Evolutionary conservation across 2,329 filamentous ascomycete genomes (phyloP), one percentile per base, ranked within the genome.

Genomic region (Colletotrichum truncatum): DNA sequence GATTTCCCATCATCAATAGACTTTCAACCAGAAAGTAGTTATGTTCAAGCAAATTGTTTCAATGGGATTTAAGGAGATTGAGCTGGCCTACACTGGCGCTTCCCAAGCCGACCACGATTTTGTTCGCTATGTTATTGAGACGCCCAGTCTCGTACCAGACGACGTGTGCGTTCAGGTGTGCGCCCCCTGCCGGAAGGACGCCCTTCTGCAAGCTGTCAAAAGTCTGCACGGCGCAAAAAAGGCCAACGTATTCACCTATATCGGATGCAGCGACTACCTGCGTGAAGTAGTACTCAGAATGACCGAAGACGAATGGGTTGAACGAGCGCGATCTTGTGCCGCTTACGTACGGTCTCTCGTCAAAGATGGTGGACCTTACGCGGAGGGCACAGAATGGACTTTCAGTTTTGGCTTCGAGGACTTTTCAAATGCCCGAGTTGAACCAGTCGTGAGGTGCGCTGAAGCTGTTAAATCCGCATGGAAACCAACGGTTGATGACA

Each of bases 31-130:
- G n/a, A n/a, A n/a, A n/a, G n/a, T n/a, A n/a, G n/a, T n/a, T n/a
- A n/a, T n/a, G n/a, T 98, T 98, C 85, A 90, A 94, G 80, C 96
- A 97, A 93, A 88, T 98, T 55, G 89, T 91, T 73, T 89, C 94
- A 67, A 85, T 98, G 51, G 95, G 95, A 71, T 98, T 96, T 86
- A 98, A 98, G 81, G 95, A 98, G 81, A 98, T 98, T 70, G 95
- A 98, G 77, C 91, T 98, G n/a, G 95, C 94, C 4, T 98, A 97
- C 80, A 94, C 95, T 51, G 97, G 93, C 0, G 94, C 94, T 12
- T 97, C 94, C 43, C 91, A 97, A 76, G 97, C 92, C 73, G 95
- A 98, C 81, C 98, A 94, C 82, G 93, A 97, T 82, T 98, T 98
- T 75, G 97, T 93, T 34, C 87, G 93, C 70, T 89, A 90, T 73